A percentile compares a stretch with the other conserved stretches of the same genome.
phyloP scores from a whole-genome alignment of 345 rosid genomes.

The Angophora floribunda region DNA sequence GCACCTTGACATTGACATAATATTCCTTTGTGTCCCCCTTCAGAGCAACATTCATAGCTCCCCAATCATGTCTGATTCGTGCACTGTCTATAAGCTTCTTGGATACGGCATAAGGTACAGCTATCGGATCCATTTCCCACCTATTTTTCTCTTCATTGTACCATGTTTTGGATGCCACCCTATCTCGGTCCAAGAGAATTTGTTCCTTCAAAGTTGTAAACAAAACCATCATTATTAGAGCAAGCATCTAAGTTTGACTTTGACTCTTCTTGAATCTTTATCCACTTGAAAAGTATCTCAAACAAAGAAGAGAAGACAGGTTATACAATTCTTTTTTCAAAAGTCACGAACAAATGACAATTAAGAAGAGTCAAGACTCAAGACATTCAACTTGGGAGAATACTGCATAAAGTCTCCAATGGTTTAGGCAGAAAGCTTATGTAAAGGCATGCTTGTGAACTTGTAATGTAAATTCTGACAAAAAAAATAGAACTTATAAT shows the following conservation, averaged over 20 bases:
- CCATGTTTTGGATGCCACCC: constrained; percentile 86
- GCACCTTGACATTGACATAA: constrained; percentile 71
- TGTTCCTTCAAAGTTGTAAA: constrained; percentile 44
- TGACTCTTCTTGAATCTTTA: not conserved
- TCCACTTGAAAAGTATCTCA: not conserved
- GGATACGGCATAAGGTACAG: constrained; percentile 83
- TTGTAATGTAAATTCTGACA: not conserved
- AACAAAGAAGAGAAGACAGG: not conserved
- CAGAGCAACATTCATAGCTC: constrained; percentile 64
- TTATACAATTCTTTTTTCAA: not conserved
- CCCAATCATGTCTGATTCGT: constrained; percentile 93
- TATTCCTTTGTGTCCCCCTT: constrained; percentile 84
- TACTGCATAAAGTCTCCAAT: not conserved
- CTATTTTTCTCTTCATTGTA: constrained; percentile 60
- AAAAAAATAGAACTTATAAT: not conserved
- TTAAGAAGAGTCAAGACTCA: not conserved
- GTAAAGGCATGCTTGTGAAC: not conserved
- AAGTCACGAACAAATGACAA: not conserved
- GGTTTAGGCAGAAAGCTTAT: not conserved
- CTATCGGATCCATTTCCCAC: constrained; percentile 92
- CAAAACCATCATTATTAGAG: not conserved
- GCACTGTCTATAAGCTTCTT: constrained; percentile 68
- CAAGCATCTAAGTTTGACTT: not conserved
- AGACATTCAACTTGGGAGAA: not conserved
- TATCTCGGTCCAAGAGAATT: constrained; percentile 80